Base-by-base conservation (phyloP, 139 green algal genomes). In the Coelastrella sp. region DNA sequence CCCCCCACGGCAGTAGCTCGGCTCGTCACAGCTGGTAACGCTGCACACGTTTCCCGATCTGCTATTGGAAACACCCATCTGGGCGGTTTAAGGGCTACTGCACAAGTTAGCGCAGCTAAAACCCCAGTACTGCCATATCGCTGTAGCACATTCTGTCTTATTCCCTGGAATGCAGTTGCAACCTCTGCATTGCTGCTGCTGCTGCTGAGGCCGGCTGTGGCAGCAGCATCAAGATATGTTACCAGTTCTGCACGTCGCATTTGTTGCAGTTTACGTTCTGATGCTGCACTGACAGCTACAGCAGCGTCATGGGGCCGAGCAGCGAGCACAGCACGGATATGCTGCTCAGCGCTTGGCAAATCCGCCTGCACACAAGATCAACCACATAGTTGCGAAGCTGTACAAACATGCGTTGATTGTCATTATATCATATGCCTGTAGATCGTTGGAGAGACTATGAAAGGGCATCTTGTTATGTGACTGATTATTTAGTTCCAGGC, bases 261-360 rank as follows among this genome's bases (percentile, higher is more conserved):
- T 65, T 74, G 77, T 65, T 82, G 90, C 81, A 95, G 90, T 92
- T 91, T 93, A 0, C 87, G 84, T 91, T 95, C 92, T 6, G 80
- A 80, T 5, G 90, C 87, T 16, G 93, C 93, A 57, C 80, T 92
- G 32, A 95, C 91, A 8, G 93, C 86, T 20, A 95, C 90, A n/a
- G 91, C 90, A 3, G 94, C 89, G 60, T 95, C 91, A 56, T 92
- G 88, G 7, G 94, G 92, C 22, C 92, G 85, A 7, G 88, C 88
- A 4, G 23, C 73, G 0, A 93, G 92, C 23, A 96, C 87, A 54
- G 80, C 60, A 3, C 7, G 32, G 71, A 96, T 93, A 88, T 93
- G 80, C 8, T 75, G 65, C 2, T 61, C 60, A 14, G 93, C 86
- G 0, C 87, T 59, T 3, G 90, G 57, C 80, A 93, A 71, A 86